Base-by-base conservation (phyloP, 306 rosid species). In the Biancaea sappan region DNA sequence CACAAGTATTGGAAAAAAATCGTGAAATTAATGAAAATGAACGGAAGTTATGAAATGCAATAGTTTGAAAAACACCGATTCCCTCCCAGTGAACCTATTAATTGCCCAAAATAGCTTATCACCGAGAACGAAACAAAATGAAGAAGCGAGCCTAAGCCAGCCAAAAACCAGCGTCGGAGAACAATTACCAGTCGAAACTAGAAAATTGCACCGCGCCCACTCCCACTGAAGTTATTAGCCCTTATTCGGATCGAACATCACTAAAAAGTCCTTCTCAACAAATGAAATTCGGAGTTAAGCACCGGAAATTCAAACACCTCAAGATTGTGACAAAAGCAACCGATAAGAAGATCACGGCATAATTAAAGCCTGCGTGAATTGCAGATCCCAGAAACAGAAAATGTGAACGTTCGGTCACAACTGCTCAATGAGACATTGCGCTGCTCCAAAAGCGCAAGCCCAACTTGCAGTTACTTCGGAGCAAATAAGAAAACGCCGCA, bases 171-270 rank as follows among this genome's bases (percentile, higher is more conserved):
- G 18, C 53, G 29, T 26, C 37, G 64, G 15, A 24, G 53, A 43
- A 65, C 34, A 65, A 65, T 65, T 65, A 65, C 71, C 71, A 40
- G 71, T 43, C 52, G 71, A 53, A 22, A 40, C 31, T 43, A 6
- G 53, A 40, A 41, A 41, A 14, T 26, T 65, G 71, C 46, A 65
- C n/a, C 71, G 22, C 1, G 10, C 12, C 7, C 25, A 58, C 40
- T 29, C 13, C 37, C 6, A 46, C 54, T 14, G 14, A 41, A 46
- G 22, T 22, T 24, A 24, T 4, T 6, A 28, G 53, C 35, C 71
- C 71, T 25, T 38, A 19, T 63, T 10, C 24, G 31, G 37, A 65
- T 41, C 37, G 0, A 41, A 6, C 15, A 13, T 24, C 2, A 9
- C 8, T 43, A 24, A 24, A 40, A 52, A 64, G 22, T 4, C 51